Conservation (phyloP, 306 rosid species). For the Comarum palustre region DNA sequence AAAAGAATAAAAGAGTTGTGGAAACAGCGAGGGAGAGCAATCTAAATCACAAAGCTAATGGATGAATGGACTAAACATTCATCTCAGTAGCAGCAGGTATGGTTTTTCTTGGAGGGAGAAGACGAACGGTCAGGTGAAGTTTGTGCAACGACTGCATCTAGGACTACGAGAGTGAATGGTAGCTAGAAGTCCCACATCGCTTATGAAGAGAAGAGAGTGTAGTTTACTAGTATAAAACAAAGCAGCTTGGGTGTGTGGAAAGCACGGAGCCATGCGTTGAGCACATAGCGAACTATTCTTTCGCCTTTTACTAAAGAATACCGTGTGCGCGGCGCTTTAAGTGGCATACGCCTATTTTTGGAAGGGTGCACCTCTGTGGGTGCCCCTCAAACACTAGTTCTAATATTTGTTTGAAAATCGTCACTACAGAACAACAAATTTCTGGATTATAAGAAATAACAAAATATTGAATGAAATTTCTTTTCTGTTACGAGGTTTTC, state of each 20-base stretch:
- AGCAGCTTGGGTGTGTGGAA: fast-evolving
- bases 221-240: neutral
- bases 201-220: neutral
- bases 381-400: neutral
- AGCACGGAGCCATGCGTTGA: slow-evolving; percentile 5
- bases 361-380: neutral
- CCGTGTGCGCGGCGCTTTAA: neutral
- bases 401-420: no score
- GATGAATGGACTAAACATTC: neutral
- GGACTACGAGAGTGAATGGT: neutral
- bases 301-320: slow-evolving; percentile 22
- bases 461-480: no score
- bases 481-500: no score
- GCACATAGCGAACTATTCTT: slow-evolving; percentile 17
- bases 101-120: neutral
- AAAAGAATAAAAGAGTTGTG: neutral
- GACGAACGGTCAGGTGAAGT: neutral
- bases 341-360: slow-evolving; percentile 41
- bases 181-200: slow-evolving; percentile 3
- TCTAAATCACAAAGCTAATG: neutral
- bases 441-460: no score
- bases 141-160: neutral
- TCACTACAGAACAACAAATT: no score
- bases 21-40: neutral
- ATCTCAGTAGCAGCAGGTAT: neutral